Evolutionary conservation across 2,329 filamentous ascomycete species (phyloP), one percentile per base, ranked within the genome.

Genomic region (Incumbomyces lentus): DNA sequence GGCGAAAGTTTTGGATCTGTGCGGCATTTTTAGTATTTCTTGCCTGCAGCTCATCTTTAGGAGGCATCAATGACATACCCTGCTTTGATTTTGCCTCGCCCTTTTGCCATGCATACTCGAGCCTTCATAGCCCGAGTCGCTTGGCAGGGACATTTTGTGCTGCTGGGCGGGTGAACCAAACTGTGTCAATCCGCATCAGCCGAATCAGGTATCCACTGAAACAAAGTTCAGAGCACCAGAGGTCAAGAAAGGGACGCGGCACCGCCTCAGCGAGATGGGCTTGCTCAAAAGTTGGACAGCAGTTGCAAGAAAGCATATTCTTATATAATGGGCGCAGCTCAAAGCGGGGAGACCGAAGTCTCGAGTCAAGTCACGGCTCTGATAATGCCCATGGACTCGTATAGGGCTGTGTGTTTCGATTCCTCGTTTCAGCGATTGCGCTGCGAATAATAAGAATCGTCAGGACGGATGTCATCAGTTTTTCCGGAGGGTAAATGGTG

Each of bases 41-140:
- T 35, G 33, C 16, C 33, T 35, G 16, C 16, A 35, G 33, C 13
- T 17, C 16, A 6, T n/a, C 33, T 35, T 26, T 26, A 26, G 5
- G 22, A 26, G 22, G 22, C 22, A 26, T 13, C 17, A 31, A 30
- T 16, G 12, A 38, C 22, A 14, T 38, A 45, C 42, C 33, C 10
- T 30, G 19, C 18, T 37, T 35, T 29, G 33, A 33, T 19, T 19
- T 16, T 37, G 42, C 22, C 34, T 36, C n/a, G 42, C 42, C 34
- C 18, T 45, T 22, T 32, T 45, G 33, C 11, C 26, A 14, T 16
- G 33, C 16, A 30, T 32, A 29, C 26, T 42, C 33, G 33, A 35
- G 17, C 40, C 32, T 8, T 18, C 29, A 26, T 42, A 42, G 40
- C 40, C 40, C 40, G 40, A 42, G 19, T 42, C 40, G 33, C 40